Base-by-base conservation (phyloP, 345 rosid species). In the Sapria himalayana region DNA sequence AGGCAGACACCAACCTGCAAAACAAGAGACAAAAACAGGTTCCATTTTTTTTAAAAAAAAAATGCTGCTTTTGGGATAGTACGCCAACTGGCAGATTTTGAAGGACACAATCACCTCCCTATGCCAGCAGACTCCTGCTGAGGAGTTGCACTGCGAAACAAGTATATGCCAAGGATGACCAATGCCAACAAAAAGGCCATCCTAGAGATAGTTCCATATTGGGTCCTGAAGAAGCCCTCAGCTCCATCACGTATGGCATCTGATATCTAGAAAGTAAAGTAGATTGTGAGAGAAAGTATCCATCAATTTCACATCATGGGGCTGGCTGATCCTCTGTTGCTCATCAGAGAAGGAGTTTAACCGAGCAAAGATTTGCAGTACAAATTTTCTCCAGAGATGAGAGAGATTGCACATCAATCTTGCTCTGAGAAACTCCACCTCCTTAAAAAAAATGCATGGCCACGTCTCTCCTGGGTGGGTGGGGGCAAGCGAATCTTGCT, bases 231-330 rank as follows among this genome's bases (percentile, higher is more conserved):
- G 67, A 77, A 84, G 19, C 99, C 99, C 67, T 84, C 95, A 49
- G 95, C 95, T 52, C 95, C 99, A 62, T 89, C 99, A 33, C 93
- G 93, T 58, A 89, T 89, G 29, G 99, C 95, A 61, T 89, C 99
- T 50, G 99, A 79, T 72, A 89, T 84, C 99, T 89, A 58, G 41
- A 39, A 63, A 59, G 49, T 41, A 52, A 49, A 35, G 53, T n/a
- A n/a, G n/a, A n/a, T n/a, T n/a, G n/a, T n/a, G n/a, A n/a, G n/a
- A n/a, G n/a, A n/a, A n/a, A n/a, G n/a, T n/a, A n/a, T n/a, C n/a
- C n/a, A n/a, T n/a, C n/a, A n/a, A n/a, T n/a, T n/a, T n/a, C n/a
- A n/a, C n/a, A n/a, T n/a, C n/a, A n/a, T n/a, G n/a, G n/a, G n/a
- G n/a, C n/a, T n/a, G n/a, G n/a, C n/a, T n/a, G n/a, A n/a, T n/a